These are phyloP conservation scores for Pichia sp. DNA, from an alignment of 1,139 yeast genomes.

Conservation along the genomic window DNA sequence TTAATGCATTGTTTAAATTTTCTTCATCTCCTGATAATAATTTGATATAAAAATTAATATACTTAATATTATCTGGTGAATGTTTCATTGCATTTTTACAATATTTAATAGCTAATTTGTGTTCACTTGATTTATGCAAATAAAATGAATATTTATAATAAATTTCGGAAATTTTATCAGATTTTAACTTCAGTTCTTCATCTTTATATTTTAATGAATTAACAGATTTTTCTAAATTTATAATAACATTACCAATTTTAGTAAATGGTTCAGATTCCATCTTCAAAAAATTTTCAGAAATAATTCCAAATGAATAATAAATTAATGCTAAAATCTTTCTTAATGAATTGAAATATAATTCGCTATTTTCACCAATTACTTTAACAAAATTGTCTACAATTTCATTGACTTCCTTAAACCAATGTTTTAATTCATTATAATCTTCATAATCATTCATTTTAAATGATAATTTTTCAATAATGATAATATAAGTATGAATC, in stretches of 20 bases:
- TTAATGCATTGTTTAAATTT: conserved; percentile 36
- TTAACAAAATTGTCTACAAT: conserved; percentile 18
- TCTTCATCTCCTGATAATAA: conserved; percentile 49
- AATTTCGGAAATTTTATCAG: conserved; percentile 9
- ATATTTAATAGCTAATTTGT: conserved; percentile 33
- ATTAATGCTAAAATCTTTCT: conserved; percentile 14
- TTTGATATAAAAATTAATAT: conserved; percentile 49
- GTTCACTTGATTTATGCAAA: conserved; percentile 31
- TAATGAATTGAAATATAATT: conserved; percentile 8
- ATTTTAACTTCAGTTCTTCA: neutral
- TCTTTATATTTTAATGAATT: conserved; percentile 4
- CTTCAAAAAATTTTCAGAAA: conserved; percentile 19
- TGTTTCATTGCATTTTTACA: conserved; percentile 33
- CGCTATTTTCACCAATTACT: conserved; percentile 13
- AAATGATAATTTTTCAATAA: conserved; percentile 24
- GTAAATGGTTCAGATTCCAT: conserved; percentile 14
- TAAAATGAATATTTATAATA: conserved; percentile 34
- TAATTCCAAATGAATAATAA: conserved; percentile 17
- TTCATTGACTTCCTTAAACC: conserved; percentile 17
- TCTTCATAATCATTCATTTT: conserved; percentile 15
- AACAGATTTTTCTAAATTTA: conserved; percentile 14
- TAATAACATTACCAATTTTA: conserved; percentile 11
- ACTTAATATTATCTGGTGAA: conserved; percentile 38
- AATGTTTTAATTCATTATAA: conserved; percentile 15
- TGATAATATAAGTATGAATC: conserved; percentile 25